phyloP scores from a whole-genome alignment of 208 protist genomes.

The Leishmania guyanensis region DNA sequence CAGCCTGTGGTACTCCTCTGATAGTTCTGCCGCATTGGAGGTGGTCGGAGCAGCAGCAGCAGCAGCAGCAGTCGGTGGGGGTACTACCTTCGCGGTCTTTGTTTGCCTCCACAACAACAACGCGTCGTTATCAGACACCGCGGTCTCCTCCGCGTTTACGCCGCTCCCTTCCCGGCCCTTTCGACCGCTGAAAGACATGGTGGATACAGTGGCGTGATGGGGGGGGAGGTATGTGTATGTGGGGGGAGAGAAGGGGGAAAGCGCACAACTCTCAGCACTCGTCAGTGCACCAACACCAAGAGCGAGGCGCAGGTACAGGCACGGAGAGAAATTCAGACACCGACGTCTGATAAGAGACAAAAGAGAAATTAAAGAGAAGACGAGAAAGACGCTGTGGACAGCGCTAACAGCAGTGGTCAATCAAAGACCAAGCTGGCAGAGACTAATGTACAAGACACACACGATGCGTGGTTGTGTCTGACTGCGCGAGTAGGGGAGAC shows the following conservation, averaged over 20 bases:
- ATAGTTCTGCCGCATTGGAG: conserved; percentile 9
- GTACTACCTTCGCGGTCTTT: not conserved
- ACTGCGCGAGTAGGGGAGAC: not conserved
- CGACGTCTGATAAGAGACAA: not conserved
- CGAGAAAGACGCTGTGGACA: not conserved
- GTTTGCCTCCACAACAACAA: not conserved
- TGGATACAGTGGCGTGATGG: not conserved
- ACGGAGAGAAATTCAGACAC: not conserved
- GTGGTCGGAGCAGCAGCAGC: conserved; percentile 1
- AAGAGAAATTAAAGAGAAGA: not conserved
- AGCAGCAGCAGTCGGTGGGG: not conserved
- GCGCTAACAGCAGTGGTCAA: not conserved
- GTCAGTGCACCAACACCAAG: not conserved
- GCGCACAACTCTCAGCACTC: too few relatives aligned
- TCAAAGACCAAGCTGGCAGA: not conserved
- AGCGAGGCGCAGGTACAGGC: not conserved
- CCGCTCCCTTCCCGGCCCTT: not conserved
- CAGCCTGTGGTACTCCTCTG: conserved; percentile 67
- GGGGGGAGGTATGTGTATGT: too few relatives aligned
- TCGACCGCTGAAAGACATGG: conserved; percentile 1
- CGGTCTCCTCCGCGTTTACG: not conserved
- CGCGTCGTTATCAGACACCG: not conserved
- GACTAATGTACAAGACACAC: not conserved
- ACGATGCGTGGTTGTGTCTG: not conserved
- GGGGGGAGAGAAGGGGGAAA: too few relatives aligned